Conservation (phyloP, 2,329 filamentous ascomycete species). For the Cercospora sesami region DNA sequence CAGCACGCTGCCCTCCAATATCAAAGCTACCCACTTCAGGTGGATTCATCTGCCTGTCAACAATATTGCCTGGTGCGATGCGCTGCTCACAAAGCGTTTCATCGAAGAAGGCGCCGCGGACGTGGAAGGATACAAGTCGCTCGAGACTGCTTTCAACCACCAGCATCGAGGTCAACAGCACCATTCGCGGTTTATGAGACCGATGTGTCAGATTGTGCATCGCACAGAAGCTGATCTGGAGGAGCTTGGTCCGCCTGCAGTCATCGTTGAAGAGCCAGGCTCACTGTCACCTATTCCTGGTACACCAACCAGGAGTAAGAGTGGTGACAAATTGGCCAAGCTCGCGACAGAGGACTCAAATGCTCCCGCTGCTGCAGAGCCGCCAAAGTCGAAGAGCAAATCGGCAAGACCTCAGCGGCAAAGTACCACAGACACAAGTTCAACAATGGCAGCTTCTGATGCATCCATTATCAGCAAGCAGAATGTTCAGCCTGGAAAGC, state of each 20-base stretch:
- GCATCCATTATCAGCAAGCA: constrained; percentile 10
- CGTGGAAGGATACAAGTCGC: constrained; percentile 62
- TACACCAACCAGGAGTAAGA: constrained; percentile 13
- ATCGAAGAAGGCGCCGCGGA: constrained; percentile 64
- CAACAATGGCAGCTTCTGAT: constrained; percentile 17
- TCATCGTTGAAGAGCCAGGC: constrained; percentile 22
- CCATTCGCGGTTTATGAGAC: constrained; percentile 64
- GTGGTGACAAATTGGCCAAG: constrained; percentile 8
- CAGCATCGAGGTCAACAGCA: constrained; percentile 60
- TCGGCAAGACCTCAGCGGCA: constrained; percentile 8
- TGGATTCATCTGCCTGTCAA: constrained; percentile 52
- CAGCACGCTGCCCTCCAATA: constrained; percentile 43
- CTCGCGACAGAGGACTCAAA: background rate
- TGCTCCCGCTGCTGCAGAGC: constrained; percentile 8
- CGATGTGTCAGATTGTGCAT: constrained; percentile 46
- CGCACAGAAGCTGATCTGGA: constrained; percentile 24
- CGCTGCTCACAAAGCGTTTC: constrained; percentile 63
- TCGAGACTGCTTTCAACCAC: constrained; percentile 62
- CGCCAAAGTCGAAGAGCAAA: constrained; percentile 9
- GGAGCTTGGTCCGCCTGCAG: constrained; percentile 14
- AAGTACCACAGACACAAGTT: constrained; percentile 14
- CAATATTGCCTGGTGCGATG: constrained; percentile 63
- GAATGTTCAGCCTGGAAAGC: constrained; percentile 10
- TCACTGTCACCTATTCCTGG: constrained; percentile 12
- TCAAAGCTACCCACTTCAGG: constrained; percentile 45